Conservation (phyloP, 805 yeast species). For the Starmera amethionina region DNA sequence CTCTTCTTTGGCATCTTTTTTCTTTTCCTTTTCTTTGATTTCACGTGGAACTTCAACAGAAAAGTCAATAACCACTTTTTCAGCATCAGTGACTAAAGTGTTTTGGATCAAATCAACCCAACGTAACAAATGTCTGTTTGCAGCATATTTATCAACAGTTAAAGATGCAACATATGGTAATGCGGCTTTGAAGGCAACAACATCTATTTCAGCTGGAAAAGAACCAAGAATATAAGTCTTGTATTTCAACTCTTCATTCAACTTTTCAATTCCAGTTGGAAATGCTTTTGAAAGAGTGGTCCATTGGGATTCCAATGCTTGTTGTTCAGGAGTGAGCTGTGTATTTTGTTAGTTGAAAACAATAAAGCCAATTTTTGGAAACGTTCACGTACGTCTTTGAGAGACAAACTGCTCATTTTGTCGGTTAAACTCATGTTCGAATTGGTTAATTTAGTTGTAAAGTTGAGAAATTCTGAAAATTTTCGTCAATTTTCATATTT, state of each 20-base stretch:
- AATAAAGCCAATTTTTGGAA: too few species aligned
- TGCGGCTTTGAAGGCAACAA: conserved; percentile 54
- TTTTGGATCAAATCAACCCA: conserved; percentile 89
- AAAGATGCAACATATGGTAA: conserved; percentile 51
- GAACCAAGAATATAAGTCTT: conserved; percentile 66
- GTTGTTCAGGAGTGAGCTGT: conserved; percentile 32
- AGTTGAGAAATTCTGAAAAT: too few species aligned
- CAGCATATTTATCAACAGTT: conserved; percentile 43
- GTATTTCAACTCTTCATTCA: conserved; percentile 62
- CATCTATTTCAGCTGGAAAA: conserved; percentile 60
- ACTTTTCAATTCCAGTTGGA: conserved; percentile 40
- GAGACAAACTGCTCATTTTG: too few species aligned
- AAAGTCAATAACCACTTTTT: conserved; percentile 44
- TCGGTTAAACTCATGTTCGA: too few species aligned
- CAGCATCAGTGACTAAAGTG: conserved; percentile 43
- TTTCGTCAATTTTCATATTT: too few species aligned
- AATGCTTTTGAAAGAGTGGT: conserved; percentile 58
- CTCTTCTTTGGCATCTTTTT: conserved; percentile 31
- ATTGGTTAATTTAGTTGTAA: too few species aligned
- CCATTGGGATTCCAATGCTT: conserved; percentile 75
- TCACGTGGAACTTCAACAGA: conserved; percentile 67
- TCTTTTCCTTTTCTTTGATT: conserved; percentile 46
- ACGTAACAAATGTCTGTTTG: conserved; percentile 77
- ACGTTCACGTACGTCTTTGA: too few species aligned
- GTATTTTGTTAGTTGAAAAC: too few species aligned